These are phyloP conservation scores for Desmodesmus armatus DNA, from an alignment of 139 green algal genomes.

Conservation along the genomic window DNA sequence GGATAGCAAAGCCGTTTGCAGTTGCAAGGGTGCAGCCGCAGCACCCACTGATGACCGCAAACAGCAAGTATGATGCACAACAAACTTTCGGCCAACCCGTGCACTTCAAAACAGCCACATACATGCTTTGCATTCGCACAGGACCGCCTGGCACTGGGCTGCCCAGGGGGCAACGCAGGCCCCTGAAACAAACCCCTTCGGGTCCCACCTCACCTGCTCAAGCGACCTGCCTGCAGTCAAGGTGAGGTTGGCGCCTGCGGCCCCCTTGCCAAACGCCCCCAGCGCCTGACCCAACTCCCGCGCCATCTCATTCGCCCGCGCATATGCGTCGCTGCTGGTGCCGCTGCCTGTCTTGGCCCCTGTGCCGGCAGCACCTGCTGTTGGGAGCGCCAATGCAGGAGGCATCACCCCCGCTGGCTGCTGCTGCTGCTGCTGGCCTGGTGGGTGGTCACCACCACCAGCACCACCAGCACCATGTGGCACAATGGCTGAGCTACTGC, in stretches of 20 bases:
- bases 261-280: conserved; percentile 45
- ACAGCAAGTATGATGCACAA: too few relatives aligned
- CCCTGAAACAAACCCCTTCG: too few relatives aligned
- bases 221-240: background rate
- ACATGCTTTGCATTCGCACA: too few relatives aligned
- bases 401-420: too few relatives aligned
- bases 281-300: conserved; percentile 61
- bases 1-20: background rate
- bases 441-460: background rate
- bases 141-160: too few relatives aligned
- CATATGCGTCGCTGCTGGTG: background rate
- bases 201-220: too few relatives aligned
- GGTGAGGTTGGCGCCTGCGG: conserved; percentile 16
- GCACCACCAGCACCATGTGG: background rate
- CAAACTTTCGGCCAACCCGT: too few relatives aligned
- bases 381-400: background rate
- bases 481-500: conserved; percentile 16
- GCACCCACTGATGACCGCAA: too few relatives aligned
- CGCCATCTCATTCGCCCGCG: conserved; percentile 55
- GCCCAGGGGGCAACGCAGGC: too few relatives aligned
- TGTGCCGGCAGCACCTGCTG: background rate
- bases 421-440: background rate
- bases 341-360: background rate
- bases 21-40: too few relatives aligned
- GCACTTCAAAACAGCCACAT: too few relatives aligned